Base-by-base conservation (phyloP, 306 rosid genomes). In the Alnus glutinosa region DNA sequence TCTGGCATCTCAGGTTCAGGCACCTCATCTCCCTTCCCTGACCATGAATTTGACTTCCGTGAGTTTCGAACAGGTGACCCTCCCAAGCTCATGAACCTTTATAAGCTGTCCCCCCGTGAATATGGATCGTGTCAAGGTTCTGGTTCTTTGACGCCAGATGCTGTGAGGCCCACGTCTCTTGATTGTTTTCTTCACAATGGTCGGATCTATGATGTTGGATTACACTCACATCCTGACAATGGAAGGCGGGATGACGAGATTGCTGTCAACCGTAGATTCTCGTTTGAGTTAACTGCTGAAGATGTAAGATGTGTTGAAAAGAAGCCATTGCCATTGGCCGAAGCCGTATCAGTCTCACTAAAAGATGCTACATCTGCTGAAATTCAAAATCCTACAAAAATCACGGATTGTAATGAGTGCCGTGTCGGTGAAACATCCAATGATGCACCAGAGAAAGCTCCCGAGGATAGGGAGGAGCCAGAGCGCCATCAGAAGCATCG, bases 1-100 rank as follows among this genome's bases (percentile, higher is more conserved):
- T 93, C 99, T 0, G 97, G 83, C 68, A 86, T 92, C 87, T 92
- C 98, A 15, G 89, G 85, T 78, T 92, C 98, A 28, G 97, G 97
- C 50, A 51, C 94, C 48, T 91, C 98, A 1, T 95, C 97, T 15
- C 98, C 97, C 77, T 89, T 92, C 78, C 96, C 89, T 1, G 98
- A 95, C 23, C 18, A 52, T 11, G 98, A 93, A 63, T 85, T 86
- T 55, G 75, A 78, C 78, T 71, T 87, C 70, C 89, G 87, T 52
- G 93, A 87, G 78, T 84, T 92, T 84, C 86, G 82, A 54, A 77
- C 77, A 75, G 79, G 86, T 62, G 92, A 87, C 68, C 85, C 97
- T 70, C 86, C 97, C 51, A 91, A 88, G 85, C 82, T 93, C 73
- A 79, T 90, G 75, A 86, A 85, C 82, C 87, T 87, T 18, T 96